Evolutionary conservation across 768 basidiomycete species (phyloP).

Genomic region (Amanita subjunquillea): DNA sequence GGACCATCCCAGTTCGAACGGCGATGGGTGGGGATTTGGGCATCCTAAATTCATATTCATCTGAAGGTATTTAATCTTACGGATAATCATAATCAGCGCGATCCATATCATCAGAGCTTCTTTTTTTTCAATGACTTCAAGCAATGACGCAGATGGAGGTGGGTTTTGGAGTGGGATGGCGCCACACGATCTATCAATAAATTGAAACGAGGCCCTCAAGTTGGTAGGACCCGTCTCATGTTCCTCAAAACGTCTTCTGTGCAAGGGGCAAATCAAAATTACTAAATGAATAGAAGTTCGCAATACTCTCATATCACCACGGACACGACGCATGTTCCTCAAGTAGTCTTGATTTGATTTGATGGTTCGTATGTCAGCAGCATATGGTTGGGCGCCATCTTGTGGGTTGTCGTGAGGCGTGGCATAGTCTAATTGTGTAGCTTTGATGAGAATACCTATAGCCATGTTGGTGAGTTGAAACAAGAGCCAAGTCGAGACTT

Average conservation of each 20-base stretch:
- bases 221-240: background rate
- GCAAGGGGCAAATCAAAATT: background rate
- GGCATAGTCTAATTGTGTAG: background rate
- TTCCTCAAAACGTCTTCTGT: background rate
- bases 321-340: background rate
- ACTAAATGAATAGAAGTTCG: background rate
- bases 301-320: background rate
- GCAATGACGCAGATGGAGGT: background rate
- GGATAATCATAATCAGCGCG: background rate
- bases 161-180: background rate
- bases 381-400: background rate
- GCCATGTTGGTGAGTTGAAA: background rate
- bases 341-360: no score
- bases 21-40: background rate
- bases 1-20: background rate
- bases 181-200: background rate
- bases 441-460: background rate
- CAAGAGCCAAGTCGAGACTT: background rate
- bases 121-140: background rate
- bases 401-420: background rate
- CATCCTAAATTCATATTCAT: background rate
- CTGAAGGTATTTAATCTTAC: background rate
- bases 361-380: no score
- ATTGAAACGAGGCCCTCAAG: background rate
- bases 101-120: background rate